Evolutionary conservation across 2,329 filamentous ascomycete species (phyloP).

Genomic region (Drechslerella coelobrocha): DNA sequence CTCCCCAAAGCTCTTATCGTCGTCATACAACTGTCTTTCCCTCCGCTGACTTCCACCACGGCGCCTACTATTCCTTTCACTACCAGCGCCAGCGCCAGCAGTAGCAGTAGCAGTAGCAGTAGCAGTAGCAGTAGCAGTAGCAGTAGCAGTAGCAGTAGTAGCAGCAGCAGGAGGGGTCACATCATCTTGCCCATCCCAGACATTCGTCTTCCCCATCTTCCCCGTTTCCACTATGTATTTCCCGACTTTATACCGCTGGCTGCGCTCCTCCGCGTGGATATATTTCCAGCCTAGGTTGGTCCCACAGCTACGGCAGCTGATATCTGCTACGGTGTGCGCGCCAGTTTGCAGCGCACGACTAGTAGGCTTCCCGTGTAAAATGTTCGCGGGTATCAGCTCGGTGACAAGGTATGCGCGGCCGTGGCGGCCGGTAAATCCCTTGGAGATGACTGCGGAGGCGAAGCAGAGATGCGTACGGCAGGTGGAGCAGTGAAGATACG

Average conservation of each 20-base stretch:
- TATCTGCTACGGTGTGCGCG: conserved; percentile 70
- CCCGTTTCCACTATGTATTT: conserved; percentile 72
- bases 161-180: no score
- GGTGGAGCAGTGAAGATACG: conserved; percentile 63
- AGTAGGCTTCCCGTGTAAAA: conserved; percentile 65
- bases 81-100: no score
- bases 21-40: no score
- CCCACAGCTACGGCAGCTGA: conserved; percentile 66
- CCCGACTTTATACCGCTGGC: conserved; percentile 72
- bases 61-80: no score
- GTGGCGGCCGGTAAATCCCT: conserved; percentile 70
- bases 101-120: no score
- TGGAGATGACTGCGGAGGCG: conserved; percentile 68
- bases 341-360: conserved; percentile 69
- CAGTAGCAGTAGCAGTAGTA: conserved; percentile 39
- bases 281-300: conserved; percentile 73
- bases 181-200: conserved; percentile 65
- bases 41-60: no score
- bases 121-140: conserved; percentile 27
- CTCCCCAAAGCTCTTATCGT: conserved; percentile 2
- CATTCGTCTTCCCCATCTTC: conserved; percentile 63
- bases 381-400: conserved; percentile 60
- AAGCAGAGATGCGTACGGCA: conserved; percentile 70
- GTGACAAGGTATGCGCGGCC: conserved; percentile 70
- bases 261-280: conserved; percentile 67